phyloP scores from a whole-genome alignment of 2,329 filamentous ascomycete species.

The Colletotrichum tamarilloi region DNA sequence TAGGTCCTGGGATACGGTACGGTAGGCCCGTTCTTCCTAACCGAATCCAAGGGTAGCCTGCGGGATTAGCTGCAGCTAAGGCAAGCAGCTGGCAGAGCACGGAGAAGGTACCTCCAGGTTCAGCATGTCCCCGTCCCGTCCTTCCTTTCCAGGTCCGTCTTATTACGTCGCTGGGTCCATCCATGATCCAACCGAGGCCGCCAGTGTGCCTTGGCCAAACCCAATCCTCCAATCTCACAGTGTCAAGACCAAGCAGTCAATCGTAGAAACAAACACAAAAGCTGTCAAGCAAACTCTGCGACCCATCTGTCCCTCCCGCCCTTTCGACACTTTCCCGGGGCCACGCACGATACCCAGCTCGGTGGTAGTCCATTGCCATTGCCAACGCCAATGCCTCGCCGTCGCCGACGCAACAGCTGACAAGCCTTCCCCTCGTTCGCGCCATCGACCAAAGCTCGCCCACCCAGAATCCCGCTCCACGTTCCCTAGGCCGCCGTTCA shows the following conservation, averaged over 20 bases:
- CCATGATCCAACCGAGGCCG: slow-evolving; percentile 28
- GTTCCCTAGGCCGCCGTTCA: neutral
- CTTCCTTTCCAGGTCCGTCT: slow-evolving; percentile 27
- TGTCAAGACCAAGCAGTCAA: neutral
- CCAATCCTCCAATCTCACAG: slow-evolving; percentile 4
- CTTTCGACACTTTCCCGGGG: neutral
- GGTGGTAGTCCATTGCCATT: slow-evolving; percentile 28
- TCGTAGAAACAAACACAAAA: neutral
- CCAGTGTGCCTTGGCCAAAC: slow-evolving; percentile 23
- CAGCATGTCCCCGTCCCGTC: slow-evolving; percentile 9
- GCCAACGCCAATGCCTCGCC: slow-evolving; percentile 33
- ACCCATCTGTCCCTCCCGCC: neutral
- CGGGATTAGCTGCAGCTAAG: slow-evolving; percentile 9
- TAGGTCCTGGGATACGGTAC: neutral
- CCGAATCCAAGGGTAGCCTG: slow-evolving; percentile 4
- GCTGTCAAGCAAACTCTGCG: neutral
- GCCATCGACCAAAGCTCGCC: neutral
- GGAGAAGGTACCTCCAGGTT: slow-evolving; percentile 6
- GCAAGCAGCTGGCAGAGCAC: neutral
- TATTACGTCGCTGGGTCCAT: slow-evolving; percentile 33
- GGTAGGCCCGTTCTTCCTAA: neutral
- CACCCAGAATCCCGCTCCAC: neutral
- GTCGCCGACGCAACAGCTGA: slow-evolving; percentile 26
- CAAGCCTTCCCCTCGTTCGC: slow-evolving; percentile 15
- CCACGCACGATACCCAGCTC: neutral